A percentile compares a stretch with the other conserved stretches of the same genome.
Conservation (phyloP, 2,329 filamentous ascomycete species). For the Sarocladium kiliense region DNA sequence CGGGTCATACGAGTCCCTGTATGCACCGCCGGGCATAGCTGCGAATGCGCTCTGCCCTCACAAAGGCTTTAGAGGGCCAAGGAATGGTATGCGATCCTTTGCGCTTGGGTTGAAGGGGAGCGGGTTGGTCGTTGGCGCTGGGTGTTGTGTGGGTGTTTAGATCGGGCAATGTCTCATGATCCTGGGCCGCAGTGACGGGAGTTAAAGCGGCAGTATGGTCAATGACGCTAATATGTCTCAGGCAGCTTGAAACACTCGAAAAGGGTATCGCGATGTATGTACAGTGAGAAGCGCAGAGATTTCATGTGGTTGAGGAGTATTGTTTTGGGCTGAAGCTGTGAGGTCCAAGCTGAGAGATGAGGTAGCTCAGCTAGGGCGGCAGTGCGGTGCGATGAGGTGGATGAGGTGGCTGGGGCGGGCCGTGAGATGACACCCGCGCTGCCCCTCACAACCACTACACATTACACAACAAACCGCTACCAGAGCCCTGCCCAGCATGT, state of each 20-base stretch:
- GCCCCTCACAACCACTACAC: constrained; percentile 6
- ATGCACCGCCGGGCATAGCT: constrained; percentile 5
- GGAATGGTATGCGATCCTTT: background rate
- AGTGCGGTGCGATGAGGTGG: background rate
- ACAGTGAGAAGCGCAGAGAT: background rate
- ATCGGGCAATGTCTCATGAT: constrained; percentile 7
- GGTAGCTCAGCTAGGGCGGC: background rate
- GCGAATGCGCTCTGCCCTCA: background rate
- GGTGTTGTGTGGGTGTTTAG: background rate
- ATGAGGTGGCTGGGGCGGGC: constrained; percentile 8
- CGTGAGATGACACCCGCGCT: constrained; percentile 1
- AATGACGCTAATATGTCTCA: background rate
- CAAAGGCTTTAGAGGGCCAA: background rate
- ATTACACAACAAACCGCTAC: no score
- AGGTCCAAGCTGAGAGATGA: background rate
- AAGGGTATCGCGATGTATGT: background rate
- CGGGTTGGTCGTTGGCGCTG: background rate
- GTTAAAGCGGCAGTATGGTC: background rate
- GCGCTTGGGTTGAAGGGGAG: background rate
- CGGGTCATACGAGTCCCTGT: background rate
- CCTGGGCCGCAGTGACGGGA: background rate
- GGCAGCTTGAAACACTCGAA: background rate
- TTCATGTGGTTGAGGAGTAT: background rate
- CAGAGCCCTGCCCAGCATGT: background rate
- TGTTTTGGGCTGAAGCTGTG: background rate